Conservation (phyloP, 371 early-diverging fungal species). For the Gilbertella persicaria region DNA sequence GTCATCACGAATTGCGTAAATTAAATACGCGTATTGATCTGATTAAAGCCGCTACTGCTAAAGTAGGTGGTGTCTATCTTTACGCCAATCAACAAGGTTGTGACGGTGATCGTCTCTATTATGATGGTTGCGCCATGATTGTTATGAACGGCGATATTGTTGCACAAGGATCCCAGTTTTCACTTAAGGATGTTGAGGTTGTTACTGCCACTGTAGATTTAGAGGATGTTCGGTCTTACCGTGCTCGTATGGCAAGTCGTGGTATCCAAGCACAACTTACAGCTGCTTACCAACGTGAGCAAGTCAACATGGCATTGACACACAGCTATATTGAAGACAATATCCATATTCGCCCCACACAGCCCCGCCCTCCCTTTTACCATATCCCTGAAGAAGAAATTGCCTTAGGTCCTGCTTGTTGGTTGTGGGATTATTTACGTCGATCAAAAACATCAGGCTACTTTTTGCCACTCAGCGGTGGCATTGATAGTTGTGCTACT, state of each 20-base stretch:
- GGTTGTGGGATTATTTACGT: slow-evolving; percentile 98
- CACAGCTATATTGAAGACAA: slow-evolving; percentile 47
- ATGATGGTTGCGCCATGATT: slow-evolving; percentile 94
- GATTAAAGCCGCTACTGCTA: slow-evolving; percentile 87
- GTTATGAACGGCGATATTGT: slow-evolving; percentile 88
- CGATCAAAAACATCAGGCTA: slow-evolving; percentile 88
- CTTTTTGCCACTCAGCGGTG: slow-evolving; percentile 96
- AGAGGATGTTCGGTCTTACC: slow-evolving; percentile 84
- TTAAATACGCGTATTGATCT: slow-evolving; percentile 83
- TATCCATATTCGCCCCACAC: slow-evolving; percentile 32
- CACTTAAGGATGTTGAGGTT: slow-evolving; percentile 93
- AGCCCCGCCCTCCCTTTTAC: slow-evolving; percentile 43
- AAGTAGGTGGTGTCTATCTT: slow-evolving; percentile 93
- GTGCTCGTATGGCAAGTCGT: slow-evolving; percentile 74
- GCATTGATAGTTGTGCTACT: slow-evolving; percentile 95
- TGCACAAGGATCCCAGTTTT: slow-evolving; percentile 93
- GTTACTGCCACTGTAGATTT: slow-evolving; percentile 90
- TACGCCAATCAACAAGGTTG: slow-evolving; percentile 98
- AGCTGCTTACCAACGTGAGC: slow-evolving; percentile 63
- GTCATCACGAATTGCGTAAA: slow-evolving; percentile 92
- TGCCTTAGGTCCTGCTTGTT: slow-evolving; percentile 95
- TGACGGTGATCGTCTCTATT: slow-evolving; percentile 98
- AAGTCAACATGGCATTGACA: slow-evolving; percentile 59
- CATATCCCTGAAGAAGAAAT: slow-evolving; percentile 83
- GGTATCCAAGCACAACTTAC: slow-evolving; percentile 77